A percentile compares a stretch with the other conserved stretches of the same genome.
phyloP scores from a whole-genome alignment of 352 stramenopile species.

The Aphanomyces euteiches region DNA sequence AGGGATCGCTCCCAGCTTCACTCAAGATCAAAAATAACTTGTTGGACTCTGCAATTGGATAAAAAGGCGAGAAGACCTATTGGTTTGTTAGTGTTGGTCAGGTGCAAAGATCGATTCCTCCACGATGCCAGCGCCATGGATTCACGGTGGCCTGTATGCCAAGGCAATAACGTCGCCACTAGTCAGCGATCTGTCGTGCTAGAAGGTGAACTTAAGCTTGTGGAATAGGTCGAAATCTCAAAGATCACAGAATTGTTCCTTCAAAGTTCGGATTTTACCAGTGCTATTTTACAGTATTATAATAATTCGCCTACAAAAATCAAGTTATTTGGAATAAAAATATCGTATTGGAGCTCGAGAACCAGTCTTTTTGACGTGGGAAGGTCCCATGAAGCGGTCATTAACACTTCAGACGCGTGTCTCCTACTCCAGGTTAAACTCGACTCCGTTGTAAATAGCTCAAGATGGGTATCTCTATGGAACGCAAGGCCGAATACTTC shows the following conservation, averaged over 20 bases:
- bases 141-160: no score
- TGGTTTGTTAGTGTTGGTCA: no score
- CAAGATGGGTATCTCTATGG: constrained; percentile 92
- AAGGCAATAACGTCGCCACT: no score
- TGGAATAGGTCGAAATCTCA: no score
- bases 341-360: background rate
- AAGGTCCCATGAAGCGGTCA: background rate
- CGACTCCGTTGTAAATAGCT: constrained; percentile 62
- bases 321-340: constrained; percentile 14
- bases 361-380: constrained; percentile 6
- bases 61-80: no score
- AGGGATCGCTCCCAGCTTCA: no score
- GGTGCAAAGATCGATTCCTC: no score
- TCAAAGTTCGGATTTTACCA: background rate
- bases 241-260: background rate
- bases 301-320: background rate
- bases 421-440: constrained; percentile 81
- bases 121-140: no score
- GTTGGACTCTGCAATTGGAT: no score
- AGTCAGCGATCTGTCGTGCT: no score
- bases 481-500: constrained; percentile 99
- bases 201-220: no score
- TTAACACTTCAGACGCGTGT: constrained; percentile 68
- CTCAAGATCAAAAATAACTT: no score
- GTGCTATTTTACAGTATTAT: background rate